Base-by-base conservation (phyloP, 139 green algal species). In the Chlorella sp. region DNA sequence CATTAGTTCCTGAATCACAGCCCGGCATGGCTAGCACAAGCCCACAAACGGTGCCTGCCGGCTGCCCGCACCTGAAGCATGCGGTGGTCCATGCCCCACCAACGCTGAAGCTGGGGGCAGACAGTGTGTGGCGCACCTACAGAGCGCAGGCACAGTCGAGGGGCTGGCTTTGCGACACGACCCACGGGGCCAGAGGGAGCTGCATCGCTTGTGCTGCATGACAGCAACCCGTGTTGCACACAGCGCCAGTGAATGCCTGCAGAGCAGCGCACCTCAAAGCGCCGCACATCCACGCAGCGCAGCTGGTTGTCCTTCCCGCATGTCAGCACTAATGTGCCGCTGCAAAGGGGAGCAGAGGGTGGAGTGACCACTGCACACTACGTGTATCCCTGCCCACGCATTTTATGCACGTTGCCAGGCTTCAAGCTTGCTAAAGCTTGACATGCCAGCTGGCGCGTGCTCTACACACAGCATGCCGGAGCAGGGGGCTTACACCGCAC, bases 261-360 rank as follows among this genome's bases (percentile, higher is more conserved):
- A 28, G 12, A 11, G 67, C 34, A 21, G 34, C 81, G 21, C 81
- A 86, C 81, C 70, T 86, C 81, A 38, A 86, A 86, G 16, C 81
- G 70, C 25, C 87, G 83, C 34, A 83, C 38, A 65, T 92, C 87
- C 69, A 90, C 87, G 62, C 83, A 60, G 36, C 87, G 87, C 84
- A 92, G 70, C 51, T 84, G 36, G 64, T 92, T 91, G 89, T 92
- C 89, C 71, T 91, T 92, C 44, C 89, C 89, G 36, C 80, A 87
- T 1, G 89, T 91, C 64, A 92, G 84, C 76, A 91, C 84, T 47
- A 80, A 25, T n/a, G 34, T 81, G 25, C 76, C 76, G 36, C 76
- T 82, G 60, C 75, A 81, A 20, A 16, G 7, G 62, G 32, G 32
- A 5, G 23, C 3, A 23, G 17, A 16, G 15, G 7, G 17, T 32